Conservation (phyloP, 371 early-diverging fungal species). For the Entomophthora muscae region DNA sequence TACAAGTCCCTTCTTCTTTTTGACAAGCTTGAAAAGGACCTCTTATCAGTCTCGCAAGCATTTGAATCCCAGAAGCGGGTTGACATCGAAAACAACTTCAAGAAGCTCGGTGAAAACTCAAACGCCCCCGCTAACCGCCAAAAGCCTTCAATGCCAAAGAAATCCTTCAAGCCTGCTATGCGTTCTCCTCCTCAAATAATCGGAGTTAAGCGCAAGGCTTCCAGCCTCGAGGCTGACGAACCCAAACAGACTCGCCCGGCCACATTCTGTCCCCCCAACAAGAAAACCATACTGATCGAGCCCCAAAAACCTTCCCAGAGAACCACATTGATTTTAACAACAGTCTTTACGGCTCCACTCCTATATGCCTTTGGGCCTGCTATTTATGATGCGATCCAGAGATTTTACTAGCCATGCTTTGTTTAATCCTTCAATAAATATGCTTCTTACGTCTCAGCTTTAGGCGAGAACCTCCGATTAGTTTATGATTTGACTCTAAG, state of each 20-base stretch:
- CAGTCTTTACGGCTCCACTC: too few species aligned
- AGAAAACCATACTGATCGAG: neutral
- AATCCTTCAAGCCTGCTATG: neutral
- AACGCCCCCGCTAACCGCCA: neutral
- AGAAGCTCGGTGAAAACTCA: neutral
- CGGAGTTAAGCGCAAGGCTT: neutral
- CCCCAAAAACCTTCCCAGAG: neutral
- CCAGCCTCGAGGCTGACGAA: neutral
- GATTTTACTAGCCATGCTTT: too few species aligned
- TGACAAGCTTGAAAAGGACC: neutral
- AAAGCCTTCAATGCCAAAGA: neutral
- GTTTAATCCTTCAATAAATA: too few species aligned
- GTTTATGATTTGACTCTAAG: too few species aligned
- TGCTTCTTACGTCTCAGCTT: too few species aligned
- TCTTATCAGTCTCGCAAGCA: neutral
- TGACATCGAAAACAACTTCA: neutral
- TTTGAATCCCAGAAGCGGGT: neutral
- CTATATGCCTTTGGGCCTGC: too few species aligned
- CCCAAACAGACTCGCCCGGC: neutral
- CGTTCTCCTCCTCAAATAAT: neutral
- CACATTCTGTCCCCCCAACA: neutral
- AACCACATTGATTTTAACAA: neutral
- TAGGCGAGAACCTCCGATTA: too few species aligned
- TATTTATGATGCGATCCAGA: too few species aligned
- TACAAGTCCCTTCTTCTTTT: neutral